A percentile compares a stretch with the other conserved stretches of the same genome.
phyloP scores from a whole-genome alignment of 495 filamentous ascomycete genomes.

The Lasiosphaeria miniovina region DNA sequence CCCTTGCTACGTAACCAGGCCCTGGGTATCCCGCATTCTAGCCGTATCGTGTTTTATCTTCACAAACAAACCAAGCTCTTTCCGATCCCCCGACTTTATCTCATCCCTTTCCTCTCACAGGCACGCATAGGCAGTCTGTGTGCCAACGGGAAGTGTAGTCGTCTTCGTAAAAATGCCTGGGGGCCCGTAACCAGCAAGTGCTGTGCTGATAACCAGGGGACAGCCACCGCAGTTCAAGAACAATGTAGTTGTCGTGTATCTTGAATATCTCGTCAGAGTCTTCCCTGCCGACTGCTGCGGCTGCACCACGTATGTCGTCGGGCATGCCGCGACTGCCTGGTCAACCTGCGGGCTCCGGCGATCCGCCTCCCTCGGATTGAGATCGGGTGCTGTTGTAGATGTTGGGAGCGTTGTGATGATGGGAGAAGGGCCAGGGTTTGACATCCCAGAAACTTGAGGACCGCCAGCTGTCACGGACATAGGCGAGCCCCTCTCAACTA shows the following conservation, averaged over 20 bases:
- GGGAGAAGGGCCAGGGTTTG: not conserved
- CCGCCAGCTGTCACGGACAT: conserved; percentile 4
- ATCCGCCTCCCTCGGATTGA: not conserved
- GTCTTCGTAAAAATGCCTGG: conserved; percentile 26
- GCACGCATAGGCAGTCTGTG: conserved; percentile 29
- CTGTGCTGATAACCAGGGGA: conserved; percentile 22
- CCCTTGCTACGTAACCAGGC: not conserved
- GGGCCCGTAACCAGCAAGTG: conserved; percentile 26
- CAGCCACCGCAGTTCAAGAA: conserved; percentile 26
- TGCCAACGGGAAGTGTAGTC: conserved; percentile 26
- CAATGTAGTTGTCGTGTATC: conserved; percentile 24
- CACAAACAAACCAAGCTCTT: not conserved
- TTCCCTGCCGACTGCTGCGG: conserved; percentile 25
- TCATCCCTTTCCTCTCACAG: not conserved
- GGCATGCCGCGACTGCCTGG: conserved; percentile 17
- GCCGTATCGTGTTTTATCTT: conserved; percentile 2
- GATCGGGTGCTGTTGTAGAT: not conserved
- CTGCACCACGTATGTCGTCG: conserved; percentile 25
- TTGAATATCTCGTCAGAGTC: conserved; percentile 25
- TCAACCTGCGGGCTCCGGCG: not conserved
- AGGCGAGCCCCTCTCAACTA: not conserved
- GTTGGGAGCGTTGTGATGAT: conserved; percentile 9
- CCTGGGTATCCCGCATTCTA: conserved; percentile 20
- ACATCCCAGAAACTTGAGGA: not conserved
- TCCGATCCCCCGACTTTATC: not conserved